Conservation (phyloP, 2,329 filamentous ascomycete genomes). For the Colletotrichum sidae region DNA sequence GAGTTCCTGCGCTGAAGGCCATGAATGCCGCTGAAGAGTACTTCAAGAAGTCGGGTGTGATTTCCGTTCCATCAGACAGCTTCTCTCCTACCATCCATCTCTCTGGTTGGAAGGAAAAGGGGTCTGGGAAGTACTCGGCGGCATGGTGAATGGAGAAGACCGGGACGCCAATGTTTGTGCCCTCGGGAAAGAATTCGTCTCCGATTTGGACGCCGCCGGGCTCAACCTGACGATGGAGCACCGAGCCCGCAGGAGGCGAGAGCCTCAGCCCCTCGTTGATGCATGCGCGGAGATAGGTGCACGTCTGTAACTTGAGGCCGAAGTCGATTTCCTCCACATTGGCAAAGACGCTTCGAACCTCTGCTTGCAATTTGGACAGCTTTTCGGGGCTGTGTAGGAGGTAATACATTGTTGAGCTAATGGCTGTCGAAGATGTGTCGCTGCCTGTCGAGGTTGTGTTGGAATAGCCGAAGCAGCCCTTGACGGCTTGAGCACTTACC, state of each 20-base stretch:
- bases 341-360: conserved; percentile 8
- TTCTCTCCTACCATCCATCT: conserved; percentile 22
- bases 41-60: conserved; percentile 16
- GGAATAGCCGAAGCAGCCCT: neutral
- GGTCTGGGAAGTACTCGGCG: conserved; percentile 12
- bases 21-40: conserved; percentile 10
- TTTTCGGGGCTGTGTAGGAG: conserved; percentile 16
- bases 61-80: conserved; percentile 5
- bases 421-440: conserved; percentile 18
- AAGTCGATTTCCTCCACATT: conserved; percentile 12
- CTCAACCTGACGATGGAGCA: conserved; percentile 13
- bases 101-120: conserved; percentile 19
- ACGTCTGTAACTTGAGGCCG: conserved; percentile 9
- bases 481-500: neutral
- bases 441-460: neutral
- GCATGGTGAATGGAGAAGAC: conserved; percentile 27
- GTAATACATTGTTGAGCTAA: conserved; percentile 23
- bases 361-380: conserved; percentile 1
- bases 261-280: conserved; percentile 21
- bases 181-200: conserved; percentile 5
- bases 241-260: conserved; percentile 15
- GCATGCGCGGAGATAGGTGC: conserved; percentile 23
- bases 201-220: conserved; percentile 9
- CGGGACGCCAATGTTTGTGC: conserved; percentile 19
- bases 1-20: conserved; percentile 26